These are phyloP conservation scores for Emericellopsis atlantica DNA, from an alignment of 2,329 filamentous ascomycete species.

Conservation along the genomic window DNA sequence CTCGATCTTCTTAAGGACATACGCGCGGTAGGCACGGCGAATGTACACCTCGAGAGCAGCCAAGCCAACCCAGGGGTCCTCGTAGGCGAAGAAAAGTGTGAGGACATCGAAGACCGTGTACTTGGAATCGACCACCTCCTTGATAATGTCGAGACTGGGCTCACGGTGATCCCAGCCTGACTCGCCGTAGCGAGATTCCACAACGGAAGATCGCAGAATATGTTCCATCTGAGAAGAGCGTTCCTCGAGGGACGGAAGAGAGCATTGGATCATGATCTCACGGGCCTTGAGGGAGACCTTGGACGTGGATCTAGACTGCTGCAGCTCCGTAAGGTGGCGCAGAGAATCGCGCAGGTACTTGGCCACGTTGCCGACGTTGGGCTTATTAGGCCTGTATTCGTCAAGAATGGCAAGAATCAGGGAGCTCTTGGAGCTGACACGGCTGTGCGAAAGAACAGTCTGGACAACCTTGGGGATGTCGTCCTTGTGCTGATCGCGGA, in stretches of 20 bases:
- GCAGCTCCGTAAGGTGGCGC: conserved; percentile 75
- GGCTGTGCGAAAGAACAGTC: conserved; percentile 85
- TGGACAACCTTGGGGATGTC: conserved; percentile 76
- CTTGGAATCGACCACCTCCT: conserved; percentile 97
- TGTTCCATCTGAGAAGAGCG: conserved; percentile 95
- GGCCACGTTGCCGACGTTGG: conserved; percentile 73
- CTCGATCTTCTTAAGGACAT: conserved; percentile 77
- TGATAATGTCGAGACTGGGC: conserved; percentile 79
- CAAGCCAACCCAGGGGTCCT: conserved; percentile 86
- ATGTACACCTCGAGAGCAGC: conserved; percentile 94
- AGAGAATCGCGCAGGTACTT: conserved; percentile 78
- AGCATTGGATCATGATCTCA: conserved; percentile 94
- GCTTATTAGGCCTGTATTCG: conserved; percentile 90
- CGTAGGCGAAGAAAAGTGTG: conserved; percentile 87
- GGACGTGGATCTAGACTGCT: conserved; percentile 60
- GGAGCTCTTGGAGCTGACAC: conserved; percentile 87
- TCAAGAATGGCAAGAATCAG: conserved; percentile 84
- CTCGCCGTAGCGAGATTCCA: conserved; percentile 96
- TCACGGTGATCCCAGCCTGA: conserved; percentile 93
- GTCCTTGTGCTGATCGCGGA: conserved; percentile 94
- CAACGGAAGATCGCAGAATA: conserved; percentile 87
- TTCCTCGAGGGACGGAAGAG: conserved; percentile 91
- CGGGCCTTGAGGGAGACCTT: conserved; percentile 97
- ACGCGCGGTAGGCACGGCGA: conserved; percentile 91
- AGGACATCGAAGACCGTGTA: conserved; percentile 97